Percentiles rank a stretch among this genome's conserved stretches.
These are phyloP conservation scores for Oryza punctata DNA, from an alignment of 176 grass and related monocot species.

Conservation along the genomic window DNA sequence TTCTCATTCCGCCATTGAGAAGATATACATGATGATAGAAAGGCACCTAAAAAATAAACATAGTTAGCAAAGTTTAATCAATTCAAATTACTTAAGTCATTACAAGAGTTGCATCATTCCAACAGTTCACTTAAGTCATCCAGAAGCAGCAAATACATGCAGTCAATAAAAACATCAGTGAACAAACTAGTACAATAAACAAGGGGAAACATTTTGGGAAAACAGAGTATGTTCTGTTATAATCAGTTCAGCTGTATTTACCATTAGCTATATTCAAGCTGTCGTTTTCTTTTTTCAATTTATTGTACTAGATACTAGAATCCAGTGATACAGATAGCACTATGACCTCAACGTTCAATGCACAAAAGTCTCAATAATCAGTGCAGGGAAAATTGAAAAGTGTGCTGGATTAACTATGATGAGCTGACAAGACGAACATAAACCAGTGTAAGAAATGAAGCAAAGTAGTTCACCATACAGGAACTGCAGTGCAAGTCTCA, in stretches of 20 bases:
- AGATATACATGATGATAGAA: slow-evolving; percentile 25
- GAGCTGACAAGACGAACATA: not conserved
- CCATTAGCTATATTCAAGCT: not conserved
- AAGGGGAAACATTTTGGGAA: not conserved
- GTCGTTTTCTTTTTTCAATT: not conserved
- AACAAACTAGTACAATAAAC: not conserved
- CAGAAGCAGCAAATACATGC: not conserved
- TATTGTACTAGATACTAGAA: not conserved
- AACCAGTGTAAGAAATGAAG: not conserved
- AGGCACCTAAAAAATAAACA: slow-evolving; percentile 44
- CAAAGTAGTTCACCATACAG: not conserved
- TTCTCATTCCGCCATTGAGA: slow-evolving; percentile 39
- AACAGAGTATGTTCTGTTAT: not conserved
- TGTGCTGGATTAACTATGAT: not conserved
- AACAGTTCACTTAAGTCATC: not conserved
- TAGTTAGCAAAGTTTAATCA: slow-evolving; percentile 23
- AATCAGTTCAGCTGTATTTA: not conserved
- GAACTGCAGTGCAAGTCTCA: not conserved
- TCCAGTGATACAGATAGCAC: not conserved
- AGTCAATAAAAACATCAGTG: not conserved
- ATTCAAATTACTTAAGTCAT: not conserved
- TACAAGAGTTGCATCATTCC: not conserved
- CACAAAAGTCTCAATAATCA: not conserved
- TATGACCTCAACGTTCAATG: not conserved
- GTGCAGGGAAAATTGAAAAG: not conserved